Conservation (phyloP, 345 rosid genomes). For the Rhodomyrtus tomentosa region DNA sequence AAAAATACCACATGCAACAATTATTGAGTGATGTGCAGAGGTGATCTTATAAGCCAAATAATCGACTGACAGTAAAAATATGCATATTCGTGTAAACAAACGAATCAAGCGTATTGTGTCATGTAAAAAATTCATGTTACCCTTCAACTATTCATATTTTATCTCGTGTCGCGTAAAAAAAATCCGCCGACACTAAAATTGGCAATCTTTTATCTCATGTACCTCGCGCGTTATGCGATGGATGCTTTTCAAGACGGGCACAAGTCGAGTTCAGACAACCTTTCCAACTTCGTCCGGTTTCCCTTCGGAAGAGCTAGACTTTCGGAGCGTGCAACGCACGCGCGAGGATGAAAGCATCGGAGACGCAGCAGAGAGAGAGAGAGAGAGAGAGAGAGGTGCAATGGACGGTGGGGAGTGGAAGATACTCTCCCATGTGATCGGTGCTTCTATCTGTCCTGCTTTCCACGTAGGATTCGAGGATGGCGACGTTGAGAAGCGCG, state of each 20-base stretch:
- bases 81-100: fast-evolving
- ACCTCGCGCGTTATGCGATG: too few relatives aligned
- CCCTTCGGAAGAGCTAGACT: background rate
- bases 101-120: fast-evolving
- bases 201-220: too few relatives aligned
- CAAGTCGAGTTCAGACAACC: background rate
- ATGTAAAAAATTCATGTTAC: background rate
- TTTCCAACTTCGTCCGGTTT: background rate
- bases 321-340: background rate
- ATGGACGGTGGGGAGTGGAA: background rate
- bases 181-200: too few relatives aligned
- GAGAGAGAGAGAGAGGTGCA: too few relatives aligned
- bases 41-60: background rate
- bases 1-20: fast-evolving
- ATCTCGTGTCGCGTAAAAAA: too few relatives aligned
- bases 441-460: background rate
- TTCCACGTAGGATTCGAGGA: background rate
- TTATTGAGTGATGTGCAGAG: fast-evolving
- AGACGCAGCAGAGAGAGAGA: background rate
- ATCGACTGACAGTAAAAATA: fast-evolving
- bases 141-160: background rate
- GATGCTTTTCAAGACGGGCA: background rate
- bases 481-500: background rate
- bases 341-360: background rate
- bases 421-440: background rate